These are phyloP conservation scores for Plicaturopsis crispa DNA, from an alignment of 768 basidiomycete genomes.

Conservation along the genomic window DNA sequence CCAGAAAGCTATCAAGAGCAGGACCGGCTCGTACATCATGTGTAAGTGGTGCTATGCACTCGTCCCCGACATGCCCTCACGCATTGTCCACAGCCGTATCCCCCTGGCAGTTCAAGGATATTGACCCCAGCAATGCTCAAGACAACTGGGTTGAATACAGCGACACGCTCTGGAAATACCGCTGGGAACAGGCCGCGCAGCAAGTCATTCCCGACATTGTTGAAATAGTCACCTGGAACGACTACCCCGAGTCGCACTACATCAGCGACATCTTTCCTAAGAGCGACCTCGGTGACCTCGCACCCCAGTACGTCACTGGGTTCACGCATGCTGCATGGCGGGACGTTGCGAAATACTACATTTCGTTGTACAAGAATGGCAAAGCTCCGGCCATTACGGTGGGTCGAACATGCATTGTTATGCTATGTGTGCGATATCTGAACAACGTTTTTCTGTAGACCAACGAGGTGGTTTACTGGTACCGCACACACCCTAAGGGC, in stretches of 20 bases:
- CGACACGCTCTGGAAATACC: conserved; percentile 19
- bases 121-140: conserved; percentile 11
- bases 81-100: conserved; percentile 12
- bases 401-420: conserved; percentile 16
- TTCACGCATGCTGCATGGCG: conserved; percentile 17
- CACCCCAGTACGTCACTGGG: conserved; percentile 17
- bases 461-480: conserved; percentile 19
- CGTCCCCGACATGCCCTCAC: background rate
- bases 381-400: conserved; percentile 19
- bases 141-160: conserved; percentile 16
- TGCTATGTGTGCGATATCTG: conserved; percentile 10
- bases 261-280: conserved; percentile 23
- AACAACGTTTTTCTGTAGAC: conserved; percentile 16
- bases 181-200: conserved; percentile 18
- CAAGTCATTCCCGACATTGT: conserved; percentile 17
- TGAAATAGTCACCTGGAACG: conserved; percentile 19
- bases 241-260: conserved; percentile 32
- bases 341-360: conserved; percentile 18
- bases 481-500: conserved; percentile 15
- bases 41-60: conserved; percentile 7
- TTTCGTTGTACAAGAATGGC: conserved; percentile 16
- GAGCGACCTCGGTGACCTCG: conserved; percentile 15
- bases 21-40: conserved; percentile 22
- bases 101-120: conserved; percentile 20
- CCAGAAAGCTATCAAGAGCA: conserved; percentile 10